Conservation (phyloP, 805 yeast genomes). For the Tanozyma kutaoensis region DNA sequence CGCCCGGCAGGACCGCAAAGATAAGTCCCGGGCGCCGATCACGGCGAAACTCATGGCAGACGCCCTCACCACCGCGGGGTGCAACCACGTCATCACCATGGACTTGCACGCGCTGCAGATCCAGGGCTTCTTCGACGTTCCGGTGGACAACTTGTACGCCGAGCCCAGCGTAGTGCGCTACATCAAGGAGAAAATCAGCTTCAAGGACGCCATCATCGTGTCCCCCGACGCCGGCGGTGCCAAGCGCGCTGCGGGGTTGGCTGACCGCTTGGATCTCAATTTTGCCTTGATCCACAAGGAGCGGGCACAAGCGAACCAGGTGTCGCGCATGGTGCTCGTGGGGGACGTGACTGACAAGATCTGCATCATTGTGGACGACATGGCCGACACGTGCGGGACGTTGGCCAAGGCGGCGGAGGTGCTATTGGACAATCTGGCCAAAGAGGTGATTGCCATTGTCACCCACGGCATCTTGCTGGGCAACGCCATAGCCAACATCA, state of each 20-base stretch:
- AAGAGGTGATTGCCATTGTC: constrained; percentile 66
- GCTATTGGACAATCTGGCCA: constrained; percentile 52
- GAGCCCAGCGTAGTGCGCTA: constrained; percentile 73
- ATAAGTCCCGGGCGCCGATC: constrained; percentile 74
- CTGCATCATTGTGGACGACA: constrained; percentile 73
- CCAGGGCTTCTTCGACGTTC: constrained; percentile 75
- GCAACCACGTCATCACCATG: constrained; percentile 79
- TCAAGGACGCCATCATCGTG: constrained; percentile 54
- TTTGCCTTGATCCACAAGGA: constrained; percentile 81
- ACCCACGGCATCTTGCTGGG: constrained; percentile 75
- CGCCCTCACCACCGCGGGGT: constrained; percentile 71
- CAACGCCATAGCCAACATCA: constrained; percentile 58
- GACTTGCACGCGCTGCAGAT: constrained; percentile 83
- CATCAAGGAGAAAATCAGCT: constrained; percentile 48
- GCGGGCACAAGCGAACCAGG: constrained; percentile 74
- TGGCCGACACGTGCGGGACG: constrained; percentile 88
- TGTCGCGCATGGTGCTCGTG: constrained; percentile 71
- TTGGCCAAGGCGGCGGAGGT: constrained; percentile 74
- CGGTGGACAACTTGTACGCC: constrained; percentile 75
- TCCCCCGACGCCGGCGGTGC: constrained; percentile 92
- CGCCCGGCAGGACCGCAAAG: constrained; percentile 84
- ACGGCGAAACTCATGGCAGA: constrained; percentile 80
- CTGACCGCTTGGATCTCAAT: constrained; percentile 65
- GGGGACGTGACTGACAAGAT: constrained; percentile 71
- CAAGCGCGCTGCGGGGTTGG: constrained; percentile 76